Evolutionary conservation across 2,329 filamentous ascomycete species (phyloP).

Genomic region (Colletotrichum siamense): DNA sequence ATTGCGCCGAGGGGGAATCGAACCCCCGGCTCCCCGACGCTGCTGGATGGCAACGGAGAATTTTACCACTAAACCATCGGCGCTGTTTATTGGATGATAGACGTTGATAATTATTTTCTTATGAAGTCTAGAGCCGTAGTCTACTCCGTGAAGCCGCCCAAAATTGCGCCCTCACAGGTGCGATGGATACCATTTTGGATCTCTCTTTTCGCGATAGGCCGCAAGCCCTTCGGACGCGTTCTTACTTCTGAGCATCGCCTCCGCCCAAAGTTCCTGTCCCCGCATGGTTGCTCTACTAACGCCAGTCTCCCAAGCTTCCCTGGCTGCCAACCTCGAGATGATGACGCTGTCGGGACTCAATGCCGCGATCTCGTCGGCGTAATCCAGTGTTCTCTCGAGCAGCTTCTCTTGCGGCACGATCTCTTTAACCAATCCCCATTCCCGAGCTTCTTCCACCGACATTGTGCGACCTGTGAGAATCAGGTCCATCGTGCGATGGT

Average conservation of each 20-base stretch:
- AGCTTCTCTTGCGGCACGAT: constrained; percentile 34
- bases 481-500: constrained; percentile 38
- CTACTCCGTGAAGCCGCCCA: neutral
- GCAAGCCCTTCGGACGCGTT: constrained; percentile 33
- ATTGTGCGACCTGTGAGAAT: constrained; percentile 32
- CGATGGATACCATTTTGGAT: constrained; percentile 33
- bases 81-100: neutral
- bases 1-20: constrained; percentile 20
- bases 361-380: constrained; percentile 33
- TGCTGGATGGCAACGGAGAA: constrained; percentile 22
- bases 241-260: constrained; percentile 33
- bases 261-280: constrained; percentile 34
- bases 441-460: constrained; percentile 30
- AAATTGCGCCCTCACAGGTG: constrained; percentile 20
- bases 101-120: no score
- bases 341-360: constrained; percentile 39
- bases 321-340: constrained; percentile 34
- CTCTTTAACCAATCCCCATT: constrained; percentile 36
- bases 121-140: neutral
- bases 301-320: constrained; percentile 39
- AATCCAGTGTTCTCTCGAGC: constrained; percentile 31
- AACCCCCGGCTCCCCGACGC: constrained; percentile 23
- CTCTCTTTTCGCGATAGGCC: constrained; percentile 35
- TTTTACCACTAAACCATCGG: constrained; percentile 24
- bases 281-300: constrained; percentile 38